Base-by-base conservation (phyloP, 2,329 filamentous ascomycete genomes). In the Colletotrichum caudatum region DNA sequence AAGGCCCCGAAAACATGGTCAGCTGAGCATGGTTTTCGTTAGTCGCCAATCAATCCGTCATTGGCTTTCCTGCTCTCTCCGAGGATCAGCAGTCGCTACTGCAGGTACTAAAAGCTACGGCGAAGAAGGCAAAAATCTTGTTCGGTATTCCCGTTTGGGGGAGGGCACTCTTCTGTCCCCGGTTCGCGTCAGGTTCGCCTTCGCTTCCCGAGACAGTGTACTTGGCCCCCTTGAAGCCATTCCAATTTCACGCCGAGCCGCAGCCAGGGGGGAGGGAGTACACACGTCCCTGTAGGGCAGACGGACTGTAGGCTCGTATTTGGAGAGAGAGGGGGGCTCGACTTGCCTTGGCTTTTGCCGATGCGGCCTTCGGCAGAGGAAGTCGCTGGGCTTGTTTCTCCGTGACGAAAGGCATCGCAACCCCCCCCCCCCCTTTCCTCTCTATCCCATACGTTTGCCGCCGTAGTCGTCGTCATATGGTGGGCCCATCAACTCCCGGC, bases 191-290 rank as follows among this genome's bases (percentile, higher is more conserved):
- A 23, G 57, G 8, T 46, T 39, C 33, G 61, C 35, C n/a, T 26
- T 71, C 69, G 65, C 58, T 64, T 69, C 51, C 48, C 69, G 53
- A 71, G 58, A 68, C 65, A 51, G 20, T 26, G 16, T 51, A 37
- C 68, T 62, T 51, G 39, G 59, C 54, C 69, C 69, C 69, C 64
- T 62, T 68, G 64, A 67, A 35, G 64, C 48, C 39, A 63, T 71
- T 64, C 14, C 69, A 71, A 71, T 71, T 54, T 69, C 59, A 64
- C 41, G 44, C 26, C 8, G 58, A 46, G 44, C 35, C 29, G 58
- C 65, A 20, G 41, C 58, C 50, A 69, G 58, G 64, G 26, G 18
- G 29, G 5, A 51, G 64, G 26, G 18, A 4, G 5, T 4, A 14
- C 44, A 68, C 50, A 50, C 35, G 23, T 20, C 35, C 46, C 57